phyloP scores from a whole-genome alignment of 257 asterid genomes.

The Ilex aquifolium region DNA sequence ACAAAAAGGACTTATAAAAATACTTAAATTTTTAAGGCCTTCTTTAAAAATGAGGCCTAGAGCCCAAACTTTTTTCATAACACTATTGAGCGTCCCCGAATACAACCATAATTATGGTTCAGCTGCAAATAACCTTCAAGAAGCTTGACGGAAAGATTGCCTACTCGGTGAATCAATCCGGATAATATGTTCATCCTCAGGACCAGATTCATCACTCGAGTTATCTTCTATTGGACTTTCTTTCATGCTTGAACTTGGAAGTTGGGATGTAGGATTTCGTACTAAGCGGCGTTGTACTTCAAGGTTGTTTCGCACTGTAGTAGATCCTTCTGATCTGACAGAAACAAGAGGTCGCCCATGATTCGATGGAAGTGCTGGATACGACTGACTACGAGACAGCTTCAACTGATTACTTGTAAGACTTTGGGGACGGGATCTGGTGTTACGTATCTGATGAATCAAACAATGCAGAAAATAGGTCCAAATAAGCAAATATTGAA shows the following conservation, averaged over 20 bases:
- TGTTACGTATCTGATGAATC: constrained; percentile 37
- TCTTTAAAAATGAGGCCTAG: too few relatives aligned
- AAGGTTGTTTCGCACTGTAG: constrained; percentile 36
- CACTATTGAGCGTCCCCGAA: too few relatives aligned
- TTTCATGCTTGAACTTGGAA: constrained; percentile 14
- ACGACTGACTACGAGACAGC: constrained; percentile 54
- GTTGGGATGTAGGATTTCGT: constrained; percentile 9
- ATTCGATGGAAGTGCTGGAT: constrained; percentile 44
- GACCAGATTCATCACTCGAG: constrained; percentile 81
- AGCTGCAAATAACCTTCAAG: constrained; percentile 11
- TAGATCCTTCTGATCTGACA: constrained; percentile 70
- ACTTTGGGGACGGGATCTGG: constrained; percentile 27
- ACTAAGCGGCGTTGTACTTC: constrained; percentile 21
- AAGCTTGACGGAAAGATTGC: constrained; percentile 46
- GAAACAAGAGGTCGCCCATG: constrained; percentile 29
- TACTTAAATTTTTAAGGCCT: too few relatives aligned
- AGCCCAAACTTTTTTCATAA: too few relatives aligned
- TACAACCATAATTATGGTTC: neutral
- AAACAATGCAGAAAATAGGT: constrained; percentile 14
- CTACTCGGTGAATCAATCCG: constrained; percentile 81
- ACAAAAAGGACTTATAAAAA: too few relatives aligned
- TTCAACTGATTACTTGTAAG: constrained; percentile 18
- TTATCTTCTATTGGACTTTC: constrained; percentile 34
- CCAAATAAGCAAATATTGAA: neutral
- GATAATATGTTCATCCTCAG: constrained; percentile 68